phyloP scores from a whole-genome alignment of 1,284 basidiomycete genomes.

The Ceratobasidium theobromae region DNA sequence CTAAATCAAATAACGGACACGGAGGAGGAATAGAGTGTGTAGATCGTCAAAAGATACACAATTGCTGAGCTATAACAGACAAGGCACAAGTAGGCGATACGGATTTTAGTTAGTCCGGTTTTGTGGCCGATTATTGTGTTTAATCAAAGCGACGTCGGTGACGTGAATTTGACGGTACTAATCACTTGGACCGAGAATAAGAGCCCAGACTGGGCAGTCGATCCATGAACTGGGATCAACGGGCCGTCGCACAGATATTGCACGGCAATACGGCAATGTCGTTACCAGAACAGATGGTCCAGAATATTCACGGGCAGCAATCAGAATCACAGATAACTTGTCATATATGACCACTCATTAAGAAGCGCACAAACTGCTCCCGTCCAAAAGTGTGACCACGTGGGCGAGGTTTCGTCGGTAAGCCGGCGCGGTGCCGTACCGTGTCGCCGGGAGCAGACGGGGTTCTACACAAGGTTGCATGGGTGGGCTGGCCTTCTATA shows the following conservation, averaged over 20 bases:
- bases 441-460: not conserved
- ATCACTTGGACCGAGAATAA: too few species aligned
- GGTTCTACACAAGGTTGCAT: not conserved
- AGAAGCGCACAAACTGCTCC: conserved; percentile 10
- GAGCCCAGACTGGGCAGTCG: too few species aligned
- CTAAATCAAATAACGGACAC: too few species aligned
- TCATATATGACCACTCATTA: not conserved
- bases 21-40: too few species aligned
- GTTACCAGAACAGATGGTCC: not conserved
- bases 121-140: not conserved
- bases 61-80: too few species aligned
- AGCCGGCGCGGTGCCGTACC: too few species aligned
- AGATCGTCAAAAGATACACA: too few species aligned
- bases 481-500: not conserved
- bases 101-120: not conserved
- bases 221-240: conserved; percentile 25
- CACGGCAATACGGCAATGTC: not conserved
- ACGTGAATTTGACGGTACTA: not conserved
- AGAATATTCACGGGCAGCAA: not conserved
- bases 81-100: not conserved
- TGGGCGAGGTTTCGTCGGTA: conserved; percentile 20
- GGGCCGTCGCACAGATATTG: conserved; percentile 8
- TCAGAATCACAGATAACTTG: too few species aligned
- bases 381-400: conserved; percentile 6
- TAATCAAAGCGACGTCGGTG: too few species aligned